Evolutionary conservation across 176 grass and related monocot genomes (phyloP).

Genomic region (Aechmea fasciata): DNA sequence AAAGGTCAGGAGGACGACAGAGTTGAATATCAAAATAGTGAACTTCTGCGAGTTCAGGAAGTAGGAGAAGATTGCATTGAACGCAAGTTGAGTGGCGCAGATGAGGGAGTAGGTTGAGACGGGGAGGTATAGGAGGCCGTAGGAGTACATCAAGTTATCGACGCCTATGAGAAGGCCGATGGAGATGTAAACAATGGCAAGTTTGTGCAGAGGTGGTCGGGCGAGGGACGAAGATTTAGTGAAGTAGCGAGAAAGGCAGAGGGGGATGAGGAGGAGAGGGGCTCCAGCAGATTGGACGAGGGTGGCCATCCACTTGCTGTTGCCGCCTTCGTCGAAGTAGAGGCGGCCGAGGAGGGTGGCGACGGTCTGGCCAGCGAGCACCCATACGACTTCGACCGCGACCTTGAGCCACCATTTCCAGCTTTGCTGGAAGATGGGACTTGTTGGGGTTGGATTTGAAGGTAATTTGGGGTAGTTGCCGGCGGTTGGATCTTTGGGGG

Average conservation of each 20-base stretch:
- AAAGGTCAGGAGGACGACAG: constrained; percentile 65
- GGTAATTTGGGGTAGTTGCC: no score
- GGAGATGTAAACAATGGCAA: constrained; percentile 33
- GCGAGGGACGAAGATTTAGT: neutral
- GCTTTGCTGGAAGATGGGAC: neutral
- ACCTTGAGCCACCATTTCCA: constrained; percentile 23
- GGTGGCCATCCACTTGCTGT: constrained; percentile 25
- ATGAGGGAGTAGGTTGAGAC: constrained; percentile 84
- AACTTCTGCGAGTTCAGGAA: constrained; percentile 68
- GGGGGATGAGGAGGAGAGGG: constrained; percentile 6
- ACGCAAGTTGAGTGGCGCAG: constrained; percentile 57
- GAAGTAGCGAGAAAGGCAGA: neutral
- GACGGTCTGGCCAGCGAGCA: constrained; percentile 25
- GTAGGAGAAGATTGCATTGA: constrained; percentile 69
- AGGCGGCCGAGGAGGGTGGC: neutral
- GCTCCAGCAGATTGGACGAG: constrained; percentile 12
- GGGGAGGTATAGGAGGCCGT: constrained; percentile 66
- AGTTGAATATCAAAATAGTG: constrained; percentile 68
- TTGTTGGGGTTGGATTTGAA: no score
- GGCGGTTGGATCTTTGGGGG: no score
- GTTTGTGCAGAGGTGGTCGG: constrained; percentile 4
- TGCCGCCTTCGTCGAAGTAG: constrained; percentile 17
- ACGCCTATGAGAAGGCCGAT: constrained; percentile 38
- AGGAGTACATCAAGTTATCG: constrained; percentile 87
- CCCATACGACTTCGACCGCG: constrained; percentile 6